Conservation (phyloP, 2,329 filamentous ascomycete genomes). For the Aureobasidium sp. region DNA sequence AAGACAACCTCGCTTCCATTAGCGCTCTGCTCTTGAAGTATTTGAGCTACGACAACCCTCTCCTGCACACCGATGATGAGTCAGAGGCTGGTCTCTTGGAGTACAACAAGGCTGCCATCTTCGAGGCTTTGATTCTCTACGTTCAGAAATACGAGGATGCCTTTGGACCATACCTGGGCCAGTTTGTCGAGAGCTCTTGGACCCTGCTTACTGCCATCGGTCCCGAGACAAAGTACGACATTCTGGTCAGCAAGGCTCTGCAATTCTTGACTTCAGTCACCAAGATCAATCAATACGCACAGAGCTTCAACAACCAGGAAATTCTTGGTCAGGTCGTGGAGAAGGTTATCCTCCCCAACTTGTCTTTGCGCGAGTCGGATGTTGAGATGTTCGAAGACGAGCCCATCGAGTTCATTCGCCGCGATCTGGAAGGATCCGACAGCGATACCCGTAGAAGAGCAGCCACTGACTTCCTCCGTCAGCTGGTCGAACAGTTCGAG, state of each 20-base stretch:
- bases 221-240: slow-evolving; percentile 84
- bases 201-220: slow-evolving; percentile 80
- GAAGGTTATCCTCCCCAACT: slow-evolving; percentile 90
- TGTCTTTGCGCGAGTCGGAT: slow-evolving; percentile 85
- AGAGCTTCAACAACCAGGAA: slow-evolving; percentile 73
- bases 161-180: slow-evolving; percentile 69
- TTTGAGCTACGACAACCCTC: slow-evolving; percentile 76
- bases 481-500: slow-evolving; percentile 85
- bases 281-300: slow-evolving; percentile 66
- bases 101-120: slow-evolving; percentile 85
- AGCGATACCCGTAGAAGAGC: slow-evolving; percentile 86
- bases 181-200: slow-evolving; percentile 89
- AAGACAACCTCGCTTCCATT: slow-evolving; percentile 74
- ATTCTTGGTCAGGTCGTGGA: slow-evolving; percentile 83
- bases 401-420: slow-evolving; percentile 94
- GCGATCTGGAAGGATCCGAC: slow-evolving; percentile 92
- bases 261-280: slow-evolving; percentile 91
- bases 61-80: slow-evolving; percentile 81
- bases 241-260: slow-evolving; percentile 85
- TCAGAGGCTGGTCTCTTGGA: slow-evolving; percentile 77
- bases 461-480: slow-evolving; percentile 87
- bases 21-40: slow-evolving; percentile 84
- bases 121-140: slow-evolving; percentile 81
- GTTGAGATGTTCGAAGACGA: slow-evolving; percentile 97
- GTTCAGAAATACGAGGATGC: slow-evolving; percentile 94